A percentile compares a stretch with the other conserved stretches of the same genome.
phyloP scores from a whole-genome alignment of 768 basidiomycete species.

The Termitomyces sp. region DNA sequence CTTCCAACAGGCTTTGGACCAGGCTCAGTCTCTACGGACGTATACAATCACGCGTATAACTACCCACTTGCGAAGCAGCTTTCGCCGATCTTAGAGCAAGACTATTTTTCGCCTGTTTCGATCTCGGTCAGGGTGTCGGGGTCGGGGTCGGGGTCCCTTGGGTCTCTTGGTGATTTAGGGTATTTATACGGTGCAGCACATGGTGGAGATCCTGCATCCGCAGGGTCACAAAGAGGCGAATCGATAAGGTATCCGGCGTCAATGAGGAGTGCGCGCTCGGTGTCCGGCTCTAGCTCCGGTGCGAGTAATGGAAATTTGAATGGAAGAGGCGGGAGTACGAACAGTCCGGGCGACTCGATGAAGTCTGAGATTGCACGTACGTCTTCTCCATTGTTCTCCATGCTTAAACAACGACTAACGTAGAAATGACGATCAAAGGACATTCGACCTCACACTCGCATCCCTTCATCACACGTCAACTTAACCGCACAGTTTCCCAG shows the following conservation, averaged over 20 bases:
- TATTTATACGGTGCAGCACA: slow-evolving; percentile 13
- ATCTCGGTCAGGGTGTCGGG: background rate
- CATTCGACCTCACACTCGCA: slow-evolving; percentile 36
- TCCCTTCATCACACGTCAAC: slow-evolving; percentile 56
- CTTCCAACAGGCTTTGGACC: background rate
- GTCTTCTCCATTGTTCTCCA: slow-evolving; percentile 11
- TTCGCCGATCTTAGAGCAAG: slow-evolving; percentile 62
- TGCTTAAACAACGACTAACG: background rate
- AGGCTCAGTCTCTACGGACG: slow-evolving; percentile 18
- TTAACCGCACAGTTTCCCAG: slow-evolving; percentile 62
- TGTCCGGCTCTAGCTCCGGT: background rate
- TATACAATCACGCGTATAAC: slow-evolving; percentile 28
- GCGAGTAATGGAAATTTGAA: background rate
- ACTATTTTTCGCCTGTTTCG: slow-evolving; percentile 45
- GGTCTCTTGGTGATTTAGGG: background rate
- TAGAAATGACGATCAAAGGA: slow-evolving; percentile 20
- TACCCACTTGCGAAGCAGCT: slow-evolving; percentile 44
- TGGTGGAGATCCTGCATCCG: slow-evolving; percentile 1
- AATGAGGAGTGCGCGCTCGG: background rate
- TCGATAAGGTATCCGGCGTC: slow-evolving; percentile 15
- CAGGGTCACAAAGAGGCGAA: background rate
- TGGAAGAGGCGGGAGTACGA: slow-evolving; percentile 11
- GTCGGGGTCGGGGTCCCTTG: background rate
- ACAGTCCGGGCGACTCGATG: slow-evolving; percentile 29
- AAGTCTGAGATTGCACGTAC: slow-evolving; percentile 39